These are phyloP conservation scores for Fraxinus xanthoxyloides DNA, from an alignment of 305 asterid genomes.

Conservation along the genomic window DNA sequence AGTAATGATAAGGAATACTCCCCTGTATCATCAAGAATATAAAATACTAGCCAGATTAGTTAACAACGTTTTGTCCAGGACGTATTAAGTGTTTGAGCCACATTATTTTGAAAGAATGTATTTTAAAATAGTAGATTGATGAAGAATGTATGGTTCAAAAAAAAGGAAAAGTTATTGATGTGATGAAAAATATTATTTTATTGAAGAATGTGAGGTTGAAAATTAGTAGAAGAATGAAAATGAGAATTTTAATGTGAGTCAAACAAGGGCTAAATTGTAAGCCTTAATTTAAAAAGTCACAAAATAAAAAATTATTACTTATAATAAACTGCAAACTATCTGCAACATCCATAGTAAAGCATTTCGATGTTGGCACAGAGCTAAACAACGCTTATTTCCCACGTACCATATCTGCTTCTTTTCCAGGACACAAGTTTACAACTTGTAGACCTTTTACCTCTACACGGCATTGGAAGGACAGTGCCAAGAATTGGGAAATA, in stretches of 20 bases:
- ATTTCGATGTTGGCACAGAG: not conserved
- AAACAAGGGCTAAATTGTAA: not conserved
- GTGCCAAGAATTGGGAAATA: not conserved
- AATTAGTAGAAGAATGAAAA: no score
- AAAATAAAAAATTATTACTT: not conserved
- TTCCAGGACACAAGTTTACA: not conserved
- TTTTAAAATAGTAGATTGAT: no score
- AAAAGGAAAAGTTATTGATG: no score
- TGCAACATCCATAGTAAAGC: not conserved
- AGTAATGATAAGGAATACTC: not conserved
- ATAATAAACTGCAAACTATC: not conserved
- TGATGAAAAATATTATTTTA: no score
- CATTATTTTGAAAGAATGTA: no score
- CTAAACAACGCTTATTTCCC: not conserved
- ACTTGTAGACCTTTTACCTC: not conserved
- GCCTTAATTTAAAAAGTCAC: not conserved
- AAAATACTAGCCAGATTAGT: not conserved
- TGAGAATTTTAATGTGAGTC: no score
- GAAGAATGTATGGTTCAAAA: no score
- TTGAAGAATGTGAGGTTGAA: no score
- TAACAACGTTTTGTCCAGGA: not conserved
- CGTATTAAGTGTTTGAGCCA: no score
- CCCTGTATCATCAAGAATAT: not conserved
- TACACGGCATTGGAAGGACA: not conserved
- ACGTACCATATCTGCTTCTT: not conserved